Evolutionary conservation across 2,329 filamentous ascomycete species (phyloP), one percentile per base, ranked within the genome.

Genomic region (Paramyrothecium sp.): DNA sequence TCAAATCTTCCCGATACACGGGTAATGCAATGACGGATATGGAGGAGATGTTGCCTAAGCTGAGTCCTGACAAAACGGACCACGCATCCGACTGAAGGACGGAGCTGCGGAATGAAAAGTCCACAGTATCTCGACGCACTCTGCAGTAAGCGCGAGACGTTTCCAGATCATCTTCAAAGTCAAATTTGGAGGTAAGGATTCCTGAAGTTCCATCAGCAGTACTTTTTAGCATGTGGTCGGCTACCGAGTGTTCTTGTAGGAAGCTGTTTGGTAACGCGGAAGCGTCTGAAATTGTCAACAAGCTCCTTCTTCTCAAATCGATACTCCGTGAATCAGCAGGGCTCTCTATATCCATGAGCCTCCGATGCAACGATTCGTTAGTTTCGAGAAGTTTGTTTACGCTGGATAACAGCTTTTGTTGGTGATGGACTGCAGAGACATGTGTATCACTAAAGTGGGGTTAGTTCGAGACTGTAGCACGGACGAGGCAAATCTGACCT

Each of bases 31-130:
- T 17, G 12, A 58, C 46, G 2, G 58, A 60, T 2, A 60, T 52
- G 1, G 51, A 19, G 17, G 53, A 58, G 3, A 60, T 21, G 16
- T 56, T 33, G 34, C 56, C 26, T 3, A 60, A n/a, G 11, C 56
- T 60, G 10, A 58, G 46, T 3, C 54, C 54, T 2, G 58, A 60
- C 33, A 56, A 49, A 3, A 56, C 16, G 1, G 54, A 60, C 58
- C 56, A 58, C 12, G 51, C 44, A 20, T 54, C 22, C 1, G 56
- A 46, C 8, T 19, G 30, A 2, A 51, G 54, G 3, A 58, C 21
- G 10, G 58, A 60, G 13, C 56, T 60, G 10, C 56, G 56, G 8
- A 58, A 54, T 0, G 56, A 60, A 54, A 51, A 56, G 56, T 58
- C 58, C 54, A 60, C 54, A 3, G 54, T 56, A 16, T 58, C 51